These are phyloP conservation scores for Limtongozyma cylindracea DNA, from an alignment of 805 yeast species.

Conservation along the genomic window DNA sequence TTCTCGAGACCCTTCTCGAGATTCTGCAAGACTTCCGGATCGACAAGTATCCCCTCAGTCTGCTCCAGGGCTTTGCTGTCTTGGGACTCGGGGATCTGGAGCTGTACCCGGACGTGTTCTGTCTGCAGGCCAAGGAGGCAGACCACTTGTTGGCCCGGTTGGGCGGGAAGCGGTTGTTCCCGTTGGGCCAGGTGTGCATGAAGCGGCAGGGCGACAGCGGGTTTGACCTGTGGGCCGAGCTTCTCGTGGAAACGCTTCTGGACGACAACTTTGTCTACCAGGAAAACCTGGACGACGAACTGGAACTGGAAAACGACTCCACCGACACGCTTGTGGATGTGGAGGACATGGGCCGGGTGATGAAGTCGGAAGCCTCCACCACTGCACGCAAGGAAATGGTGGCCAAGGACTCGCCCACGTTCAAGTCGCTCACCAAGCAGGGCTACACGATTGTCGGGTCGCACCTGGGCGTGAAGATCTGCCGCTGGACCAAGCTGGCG, in stretches of 20 bases:
- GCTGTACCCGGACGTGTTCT: constrained; percentile 53
- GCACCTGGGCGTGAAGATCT: constrained; percentile 85
- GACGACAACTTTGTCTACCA: constrained; percentile 39
- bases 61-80: constrained; percentile 58
- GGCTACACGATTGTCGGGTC: constrained; percentile 87
- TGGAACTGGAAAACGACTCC: constrained; percentile 6
- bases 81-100: constrained; percentile 77
- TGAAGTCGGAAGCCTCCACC: constrained; percentile 15
- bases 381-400: constrained; percentile 75
- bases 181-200: constrained; percentile 65
- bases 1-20: constrained; percentile 56
- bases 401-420: constrained; percentile 73
- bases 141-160: constrained; percentile 57
- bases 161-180: constrained; percentile 72
- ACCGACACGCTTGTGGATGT: constrained; percentile 37
- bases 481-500: constrained; percentile 93
- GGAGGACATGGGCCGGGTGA: constrained; percentile 33
- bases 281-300: constrained; percentile 18
- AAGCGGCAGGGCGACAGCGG: constrained; percentile 36
- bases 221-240: constrained; percentile 40
- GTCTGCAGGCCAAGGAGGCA: constrained; percentile 60
- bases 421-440: constrained; percentile 68
- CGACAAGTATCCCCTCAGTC: constrained; percentile 53
- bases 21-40: constrained; percentile 69
- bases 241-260: constrained; percentile 30